Base-by-base conservation (phyloP, 1,139 yeast genomes). In the Candida sanyaensis region DNA sequence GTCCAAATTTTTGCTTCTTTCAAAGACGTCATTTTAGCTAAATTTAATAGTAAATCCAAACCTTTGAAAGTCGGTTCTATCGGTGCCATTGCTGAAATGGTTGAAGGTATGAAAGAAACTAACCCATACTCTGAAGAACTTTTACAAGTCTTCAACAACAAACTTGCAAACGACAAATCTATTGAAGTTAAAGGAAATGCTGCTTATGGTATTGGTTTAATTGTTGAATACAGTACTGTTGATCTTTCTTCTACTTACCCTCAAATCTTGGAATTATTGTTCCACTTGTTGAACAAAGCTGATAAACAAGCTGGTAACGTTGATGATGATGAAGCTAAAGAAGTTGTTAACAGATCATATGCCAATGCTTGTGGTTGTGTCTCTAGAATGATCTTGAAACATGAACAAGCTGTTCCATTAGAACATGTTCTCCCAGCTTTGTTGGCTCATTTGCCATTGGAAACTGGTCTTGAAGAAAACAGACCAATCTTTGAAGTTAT, bases 361-460 rank as follows among this genome's bases (percentile, higher is more conserved):
- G 96, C 98, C 53, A 93, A 93, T 67, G 96, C 97, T 6, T 88
- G 96, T 68, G 99, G 99, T 42, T 93, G 99, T 79, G 96, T 92
- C 52, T 91, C 96, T 31, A 85, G 99, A 71, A 80, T 93, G 89
- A 80, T 89, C 21, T 74, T 88, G 66, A 86, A 86, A 65, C 81
- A 88, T 65, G 83, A 83, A 60, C 73, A 73, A 46, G 80, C 86
- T 41, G 84, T 93, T 55, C 98, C 98, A 52, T 71, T 91, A 59
- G 82, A 80, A 53, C 96, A 85, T 56, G 88, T 93, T 32, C 67
- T 93, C 46, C 90, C 91, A 40, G 88, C 86, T 37, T 75, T 95
- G 59, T 74, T 92, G 54, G 73, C 76, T 46, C 93, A 88, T 62
- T 78, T 95, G 64, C 99, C 99, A 46, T 80, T 93, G 64, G 81